phyloP scores from a whole-genome alignment of 2,329 filamentous ascomycete species.

The Xylaria polymorpha region DNA sequence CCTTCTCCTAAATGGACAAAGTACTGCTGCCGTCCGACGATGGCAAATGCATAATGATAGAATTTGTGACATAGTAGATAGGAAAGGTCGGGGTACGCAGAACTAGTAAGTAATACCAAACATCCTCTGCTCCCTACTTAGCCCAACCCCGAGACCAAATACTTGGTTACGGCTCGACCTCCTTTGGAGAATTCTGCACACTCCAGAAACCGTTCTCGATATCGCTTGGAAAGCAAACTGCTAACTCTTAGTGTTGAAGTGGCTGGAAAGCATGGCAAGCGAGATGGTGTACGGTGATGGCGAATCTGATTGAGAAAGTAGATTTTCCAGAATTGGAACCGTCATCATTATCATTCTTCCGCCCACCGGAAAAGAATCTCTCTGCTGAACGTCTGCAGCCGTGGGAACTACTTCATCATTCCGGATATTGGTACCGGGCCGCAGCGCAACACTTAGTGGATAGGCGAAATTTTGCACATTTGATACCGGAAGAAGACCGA shows the following conservation, averaged over 20 bases:
- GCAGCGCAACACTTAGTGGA: constrained; percentile 68
- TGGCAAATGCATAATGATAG: constrained; percentile 83
- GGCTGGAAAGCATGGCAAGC: constrained; percentile 96
- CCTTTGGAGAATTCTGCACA: neutral
- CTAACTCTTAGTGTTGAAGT: constrained; percentile 35
- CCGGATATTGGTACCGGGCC: constrained; percentile 73
- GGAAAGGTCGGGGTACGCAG: constrained; percentile 83
- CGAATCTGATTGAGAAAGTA: constrained; percentile 66
- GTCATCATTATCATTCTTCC: constrained; percentile 58
- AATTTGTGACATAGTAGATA: constrained; percentile 81
- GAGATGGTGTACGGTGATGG: constrained; percentile 74
- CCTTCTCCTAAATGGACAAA: constrained; percentile 81
- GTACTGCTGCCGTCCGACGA: constrained; percentile 80
- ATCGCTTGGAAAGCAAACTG: neutral
- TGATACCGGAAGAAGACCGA: constrained; percentile 70
- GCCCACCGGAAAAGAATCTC: constrained; percentile 69
- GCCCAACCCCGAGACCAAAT: neutral
- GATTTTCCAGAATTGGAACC: constrained; percentile 63
- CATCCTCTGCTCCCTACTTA: neutral
- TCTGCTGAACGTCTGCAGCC: constrained; percentile 69
- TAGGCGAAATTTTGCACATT: constrained; percentile 64
- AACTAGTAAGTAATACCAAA: constrained; percentile 67
- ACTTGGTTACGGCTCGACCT: neutral
- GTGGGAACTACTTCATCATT: constrained; percentile 73
- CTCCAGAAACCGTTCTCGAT: neutral